Evolutionary conservation across 495 filamentous ascomycete genomes (phyloP), one percentile per base, ranked within the genome.

Genomic region (Penicillium fimorum): DNA sequence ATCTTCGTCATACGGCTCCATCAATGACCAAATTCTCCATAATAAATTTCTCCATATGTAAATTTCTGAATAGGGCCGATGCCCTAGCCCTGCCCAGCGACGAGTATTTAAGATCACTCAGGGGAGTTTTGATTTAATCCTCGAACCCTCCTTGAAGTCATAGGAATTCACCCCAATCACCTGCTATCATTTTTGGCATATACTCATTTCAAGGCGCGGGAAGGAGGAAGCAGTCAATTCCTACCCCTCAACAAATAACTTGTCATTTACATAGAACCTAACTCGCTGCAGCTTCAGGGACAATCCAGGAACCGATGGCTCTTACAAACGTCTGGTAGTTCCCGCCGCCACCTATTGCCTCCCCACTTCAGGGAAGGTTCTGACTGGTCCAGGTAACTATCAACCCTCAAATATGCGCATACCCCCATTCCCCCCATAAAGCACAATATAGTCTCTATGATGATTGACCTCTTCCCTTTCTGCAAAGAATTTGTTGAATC

Each of bases 381-480:
- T 50, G 50, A 53, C 56, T 58, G 56, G 56, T 43, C 20, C 47
- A 53, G 50, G 50, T 53, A 53, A 37, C 35, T 38, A 38, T 32
- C 17, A 2, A 44, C n/a, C 15, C 25, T 29, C 4, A 27, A 7
- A 27, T 27, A 27, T 27, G 4, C 49, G 33, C 18, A 18, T 27
- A 9, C 22, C 44, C 56, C 41, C 33, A 25, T 17, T 15, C n/a
- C n/a, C 42, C 32, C 12, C 22, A 22, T 22, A 18, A n/a, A 15
- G 1, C 29, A 29, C 44, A 45, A 25, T 41, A 29, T 17, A 47
- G 47, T 54, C 45, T 47, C 57, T 33, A 37, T 60, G 57, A 60
- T 60, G 57, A 60, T 56, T 24, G 57, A 60, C 57, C 57, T 55
- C 57, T 60, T 60, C 57, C 57, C 57, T 60, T 60, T 60, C 57